Evolutionary conservation across 2,329 filamentous ascomycete species (phyloP).

Genomic region (Diaporthe longicolla): DNA sequence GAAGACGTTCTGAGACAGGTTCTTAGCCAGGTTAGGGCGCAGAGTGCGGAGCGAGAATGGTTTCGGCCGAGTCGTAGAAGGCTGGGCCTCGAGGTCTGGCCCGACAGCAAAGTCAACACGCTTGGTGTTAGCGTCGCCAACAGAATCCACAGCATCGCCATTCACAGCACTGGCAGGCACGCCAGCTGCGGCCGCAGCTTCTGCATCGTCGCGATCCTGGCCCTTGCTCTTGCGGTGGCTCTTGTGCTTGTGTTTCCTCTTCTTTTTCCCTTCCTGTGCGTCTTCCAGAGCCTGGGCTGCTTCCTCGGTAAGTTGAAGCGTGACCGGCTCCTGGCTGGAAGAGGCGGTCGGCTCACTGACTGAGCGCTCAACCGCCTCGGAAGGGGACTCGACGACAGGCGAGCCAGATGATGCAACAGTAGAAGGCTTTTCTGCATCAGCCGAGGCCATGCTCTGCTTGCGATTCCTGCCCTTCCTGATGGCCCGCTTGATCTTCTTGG

Average conservation of each 20-base stretch:
- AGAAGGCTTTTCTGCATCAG: conserved; percentile 55
- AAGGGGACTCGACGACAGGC: conserved; percentile 18
- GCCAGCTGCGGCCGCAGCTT: conserved; percentile 3
- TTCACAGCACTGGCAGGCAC: neutral
- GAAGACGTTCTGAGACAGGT: conserved; percentile 73
- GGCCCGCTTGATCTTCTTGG: conserved; percentile 75
- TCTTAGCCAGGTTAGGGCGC: conserved; percentile 64
- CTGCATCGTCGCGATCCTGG: conserved; percentile 41
- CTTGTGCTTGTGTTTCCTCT: conserved; percentile 36
- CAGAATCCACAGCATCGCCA: conserved; percentile 27
- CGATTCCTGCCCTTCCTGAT: conserved; percentile 74
- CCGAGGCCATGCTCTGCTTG: conserved; percentile 70
- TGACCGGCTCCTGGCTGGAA: conserved; percentile 39
- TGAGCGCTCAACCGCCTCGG: conserved; percentile 21
- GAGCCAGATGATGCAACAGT: conserved; percentile 15
- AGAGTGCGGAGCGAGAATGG: conserved; percentile 59
- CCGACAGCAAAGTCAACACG: conserved; percentile 61
- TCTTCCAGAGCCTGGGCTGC: conserved; percentile 37
- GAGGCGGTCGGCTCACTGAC: conserved; percentile 43
- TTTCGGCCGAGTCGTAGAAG: conserved; percentile 48
- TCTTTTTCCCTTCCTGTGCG: conserved; percentile 45
- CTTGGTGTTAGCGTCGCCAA: conserved; percentile 48
- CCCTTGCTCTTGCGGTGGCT: conserved; percentile 47
- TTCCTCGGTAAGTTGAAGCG: conserved; percentile 38
- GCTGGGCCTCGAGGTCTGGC: conserved; percentile 51